These are phyloP conservation scores for Cyclanthera cordifolia DNA, from an alignment of 306 rosid species.

Conservation along the genomic window DNA sequence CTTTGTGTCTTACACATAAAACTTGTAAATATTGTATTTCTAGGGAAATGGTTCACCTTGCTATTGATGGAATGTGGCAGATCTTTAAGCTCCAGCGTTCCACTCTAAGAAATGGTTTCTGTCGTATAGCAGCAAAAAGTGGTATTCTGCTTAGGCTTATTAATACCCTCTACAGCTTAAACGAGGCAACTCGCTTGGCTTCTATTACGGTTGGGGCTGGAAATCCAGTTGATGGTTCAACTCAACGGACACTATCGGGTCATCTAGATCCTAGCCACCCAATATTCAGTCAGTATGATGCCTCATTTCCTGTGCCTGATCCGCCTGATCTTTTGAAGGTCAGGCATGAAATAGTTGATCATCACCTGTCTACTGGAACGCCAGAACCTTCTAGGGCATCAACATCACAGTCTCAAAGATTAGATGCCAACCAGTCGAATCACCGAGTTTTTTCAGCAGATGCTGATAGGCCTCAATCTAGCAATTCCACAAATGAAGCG, in stretches of 20 bases:
- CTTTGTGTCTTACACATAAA: neutral
- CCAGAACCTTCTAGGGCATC: conserved; percentile 68
- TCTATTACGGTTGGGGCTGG: conserved; percentile 76
- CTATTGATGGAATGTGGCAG: conserved; percentile 99
- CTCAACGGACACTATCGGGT: conserved; percentile 70
- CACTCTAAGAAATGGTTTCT: conserved; percentile 85
- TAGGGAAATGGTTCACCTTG: conserved; percentile 99
- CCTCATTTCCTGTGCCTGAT: conserved; percentile 35
- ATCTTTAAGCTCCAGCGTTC: conserved; percentile 96
- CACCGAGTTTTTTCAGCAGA: conserved; percentile 31
- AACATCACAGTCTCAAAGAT: conserved; percentile 64
- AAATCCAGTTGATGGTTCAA: conserved; percentile 51
- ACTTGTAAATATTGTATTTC: conserved; percentile 19
- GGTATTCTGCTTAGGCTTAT: conserved; percentile 93
- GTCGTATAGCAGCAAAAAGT: conserved; percentile 88
- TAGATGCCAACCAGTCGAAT: conserved; percentile 47
- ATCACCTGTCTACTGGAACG: conserved; percentile 32
- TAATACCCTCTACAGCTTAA: conserved; percentile 91
- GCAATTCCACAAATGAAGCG: conserved; percentile 42
- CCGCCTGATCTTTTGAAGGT: conserved; percentile 50
- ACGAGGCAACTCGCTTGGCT: conserved; percentile 89
- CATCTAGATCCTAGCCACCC: conserved; percentile 59
- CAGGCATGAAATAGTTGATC: conserved; percentile 63
- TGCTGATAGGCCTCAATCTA: conserved; percentile 47
- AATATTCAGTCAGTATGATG: conserved; percentile 49